Conservation (phyloP, 75 land plant species). For the Sequoia sempervirens region DNA sequence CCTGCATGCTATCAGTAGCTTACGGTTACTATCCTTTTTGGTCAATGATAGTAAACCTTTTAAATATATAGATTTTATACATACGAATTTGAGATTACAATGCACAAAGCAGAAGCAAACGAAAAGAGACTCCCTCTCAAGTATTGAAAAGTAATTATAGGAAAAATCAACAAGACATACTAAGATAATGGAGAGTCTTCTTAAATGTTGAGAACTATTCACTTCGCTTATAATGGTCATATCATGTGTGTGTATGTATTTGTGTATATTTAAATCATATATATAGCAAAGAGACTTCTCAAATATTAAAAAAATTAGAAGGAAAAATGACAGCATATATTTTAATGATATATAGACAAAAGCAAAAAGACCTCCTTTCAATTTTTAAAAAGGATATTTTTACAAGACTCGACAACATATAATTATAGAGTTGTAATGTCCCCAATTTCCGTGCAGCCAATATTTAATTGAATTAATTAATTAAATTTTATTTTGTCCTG, state of each 20-base stretch:
- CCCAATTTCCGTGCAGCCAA: too few relatives aligned
- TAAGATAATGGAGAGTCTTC: neutral
- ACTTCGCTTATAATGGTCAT: neutral
- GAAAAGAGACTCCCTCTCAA: neutral
- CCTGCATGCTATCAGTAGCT: slow-evolving; percentile 40
- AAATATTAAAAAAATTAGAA: too few relatives aligned
- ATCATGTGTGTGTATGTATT: neutral
- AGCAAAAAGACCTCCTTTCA: neutral
- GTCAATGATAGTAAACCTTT: neutral
- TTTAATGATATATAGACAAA: neutral
- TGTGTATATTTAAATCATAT: neutral
- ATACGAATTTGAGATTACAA: neutral
- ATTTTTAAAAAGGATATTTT: neutral
- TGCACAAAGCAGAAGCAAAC: neutral
- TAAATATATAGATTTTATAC: neutral
- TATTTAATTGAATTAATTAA: too few relatives aligned
- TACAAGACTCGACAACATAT: neutral
- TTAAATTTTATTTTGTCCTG: too few relatives aligned
- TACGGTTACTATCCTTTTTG: neutral
- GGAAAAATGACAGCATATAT: too few relatives aligned
- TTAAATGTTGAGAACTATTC: neutral
- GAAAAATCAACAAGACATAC: neutral
- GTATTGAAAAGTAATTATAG: neutral
- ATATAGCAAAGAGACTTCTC: too few relatives aligned
- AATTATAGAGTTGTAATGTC: neutral